These are phyloP conservation scores for Oxyria digyna DNA, from an alignment of 148 eudicot species.

Conservation along the genomic window DNA sequence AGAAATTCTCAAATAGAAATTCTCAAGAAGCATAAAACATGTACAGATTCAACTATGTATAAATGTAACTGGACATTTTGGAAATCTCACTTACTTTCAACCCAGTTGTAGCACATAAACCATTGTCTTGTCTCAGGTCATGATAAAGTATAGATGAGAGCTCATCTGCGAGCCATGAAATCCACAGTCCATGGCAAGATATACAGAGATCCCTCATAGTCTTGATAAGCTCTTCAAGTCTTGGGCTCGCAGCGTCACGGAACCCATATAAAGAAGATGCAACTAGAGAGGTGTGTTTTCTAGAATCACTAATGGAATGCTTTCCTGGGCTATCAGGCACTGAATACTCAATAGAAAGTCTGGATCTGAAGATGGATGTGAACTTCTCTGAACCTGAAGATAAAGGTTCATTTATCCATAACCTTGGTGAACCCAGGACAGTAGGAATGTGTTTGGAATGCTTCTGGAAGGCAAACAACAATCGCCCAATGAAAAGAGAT, in stretches of 20 bases:
- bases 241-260: conserved; percentile 55
- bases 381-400: conserved; percentile 33
- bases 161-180: conserved; percentile 79
- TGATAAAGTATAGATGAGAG: conserved; percentile 44
- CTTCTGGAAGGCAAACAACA: conserved; percentile 78
- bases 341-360: conserved; percentile 33
- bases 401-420: conserved; percentile 49
- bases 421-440: conserved; percentile 79
- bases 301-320: conserved; percentile 35
- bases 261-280: conserved; percentile 62
- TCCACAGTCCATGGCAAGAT: conserved; percentile 78
- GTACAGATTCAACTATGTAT: background rate
- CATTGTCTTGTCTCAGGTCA: conserved; percentile 62
- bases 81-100: conserved; percentile 48
- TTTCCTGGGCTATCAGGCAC: conserved; percentile 39
- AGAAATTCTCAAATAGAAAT: background rate
- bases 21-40: background rate
- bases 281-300: conserved; percentile 47
- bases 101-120: conserved; percentile 49
- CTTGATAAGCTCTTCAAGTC: conserved; percentile 60
- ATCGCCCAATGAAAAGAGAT: conserved; percentile 75
- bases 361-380: conserved; percentile 34
- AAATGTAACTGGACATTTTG: background rate
- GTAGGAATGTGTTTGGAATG: conserved; percentile 75
- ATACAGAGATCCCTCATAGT: conserved; percentile 59